Evolutionary conservation across 2,329 filamentous ascomycete species (phyloP), one percentile per base, ranked within the genome.

Genomic region (Pseudocercospora ulei): DNA sequence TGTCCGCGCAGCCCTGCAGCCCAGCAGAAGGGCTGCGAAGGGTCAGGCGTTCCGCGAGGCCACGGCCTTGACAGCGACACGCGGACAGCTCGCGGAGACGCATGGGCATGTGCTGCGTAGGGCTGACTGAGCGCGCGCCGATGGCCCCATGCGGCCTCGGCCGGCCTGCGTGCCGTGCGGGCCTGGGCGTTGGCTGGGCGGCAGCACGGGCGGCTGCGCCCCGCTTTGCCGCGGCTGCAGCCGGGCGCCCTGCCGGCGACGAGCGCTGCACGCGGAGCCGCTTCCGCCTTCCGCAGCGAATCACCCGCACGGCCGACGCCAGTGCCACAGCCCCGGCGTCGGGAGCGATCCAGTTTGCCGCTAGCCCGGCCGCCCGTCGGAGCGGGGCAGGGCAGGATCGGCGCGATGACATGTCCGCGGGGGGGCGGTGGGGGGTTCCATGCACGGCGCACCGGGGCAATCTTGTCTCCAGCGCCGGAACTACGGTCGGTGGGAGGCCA

Each of bases 321-420:
- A n/a, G 14, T 33, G 16, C 48, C 46, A 48, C 33, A 20, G 26
- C 47, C 39, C 44, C 39, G 44, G 44, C 17, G 30, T 35, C 27
- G 44, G 46, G 22, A n/a, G 39, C 17, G 38, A 45, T 40, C 39
- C 39, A 46, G 45, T 39, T 41, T 33, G 38, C 31, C 33, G 37
- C 44, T 44, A 47, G 40, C 19, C 18, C 18, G 33, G 24, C 30
- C 20, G 11, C 22, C 29, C n/a, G 27, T 27, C 22, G 41, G n/a
- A n/a, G n/a, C n/a, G n/a, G 31, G 18, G 33, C 31, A 30, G 25
- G n/a, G 39, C 33, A 38, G 37, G 35, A 30, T 34, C 33, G 35
- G 9, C 29, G 35, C 26, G 35, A 43, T 43, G 40, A 43, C 40
- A 43, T 43, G 18, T n/a, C n/a, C n/a, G n/a, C n/a, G n/a, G n/a